These are phyloP conservation scores for Fusarium veterinarium DNA, from an alignment of 2,329 filamentous ascomycete genomes.

Conservation along the genomic window DNA sequence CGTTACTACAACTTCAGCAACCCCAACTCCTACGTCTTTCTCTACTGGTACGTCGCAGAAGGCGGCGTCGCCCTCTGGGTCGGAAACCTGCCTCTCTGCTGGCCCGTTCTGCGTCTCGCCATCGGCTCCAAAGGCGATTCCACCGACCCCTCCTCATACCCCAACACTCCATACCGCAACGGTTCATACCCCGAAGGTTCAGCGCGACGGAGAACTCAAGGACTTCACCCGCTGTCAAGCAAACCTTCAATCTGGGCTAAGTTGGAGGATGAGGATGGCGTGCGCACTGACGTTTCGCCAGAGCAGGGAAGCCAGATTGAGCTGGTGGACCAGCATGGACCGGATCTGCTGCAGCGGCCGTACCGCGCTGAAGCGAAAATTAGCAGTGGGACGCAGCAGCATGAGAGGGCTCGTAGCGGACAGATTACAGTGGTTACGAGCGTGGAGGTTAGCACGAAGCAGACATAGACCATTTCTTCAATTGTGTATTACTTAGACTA, in stretches of 20 bases:
- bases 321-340: constrained; percentile 36
- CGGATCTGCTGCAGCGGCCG: constrained; percentile 28
- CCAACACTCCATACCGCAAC: constrained; percentile 24
- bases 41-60: constrained; percentile 71
- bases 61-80: constrained; percentile 69
- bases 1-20: constrained; percentile 70
- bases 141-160: constrained; percentile 42
- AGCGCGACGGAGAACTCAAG: constrained; percentile 30
- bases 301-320: constrained; percentile 48
- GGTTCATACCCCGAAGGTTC: constrained; percentile 36
- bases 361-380: constrained; percentile 15
- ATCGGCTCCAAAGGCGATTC: constrained; percentile 40
- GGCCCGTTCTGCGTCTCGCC: constrained; percentile 64
- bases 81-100: constrained; percentile 70
- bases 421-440: constrained; percentile 46
- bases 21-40: constrained; percentile 66
- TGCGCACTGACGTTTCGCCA: constrained; percentile 4
- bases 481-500: neutral
- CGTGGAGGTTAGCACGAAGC: constrained; percentile 42
- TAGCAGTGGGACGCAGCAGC: neutral
- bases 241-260: constrained; percentile 47
- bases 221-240: constrained; percentile 23
- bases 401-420: constrained; percentile 14
- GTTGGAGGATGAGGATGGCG: constrained; percentile 44
- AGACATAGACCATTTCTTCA: neutral